phyloP scores from a whole-genome alignment of 371 early-diverging fungal genomes.

The Syncephalastrum sp. region DNA sequence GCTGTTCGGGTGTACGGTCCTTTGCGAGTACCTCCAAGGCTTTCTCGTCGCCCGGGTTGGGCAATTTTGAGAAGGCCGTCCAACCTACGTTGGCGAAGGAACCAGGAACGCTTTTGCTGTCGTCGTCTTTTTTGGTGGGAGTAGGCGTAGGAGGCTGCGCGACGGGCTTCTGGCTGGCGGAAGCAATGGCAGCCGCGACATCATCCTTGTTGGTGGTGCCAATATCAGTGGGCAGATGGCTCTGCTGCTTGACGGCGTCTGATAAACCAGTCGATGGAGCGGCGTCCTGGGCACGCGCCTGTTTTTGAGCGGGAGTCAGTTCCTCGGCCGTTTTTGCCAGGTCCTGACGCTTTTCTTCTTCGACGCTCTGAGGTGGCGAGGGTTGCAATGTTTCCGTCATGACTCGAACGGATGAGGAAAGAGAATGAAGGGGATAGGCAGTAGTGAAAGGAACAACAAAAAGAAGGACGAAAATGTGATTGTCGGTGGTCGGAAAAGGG shows the following conservation, averaged over 20 bases:
- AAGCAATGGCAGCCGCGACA: slow-evolving; percentile 10
- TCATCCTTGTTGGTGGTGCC: slow-evolving; percentile 10
- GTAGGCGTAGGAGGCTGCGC: neutral
- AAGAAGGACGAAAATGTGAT: no score
- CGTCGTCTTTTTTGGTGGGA: neutral
- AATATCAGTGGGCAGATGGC: slow-evolving; percentile 13
- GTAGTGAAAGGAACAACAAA: no score
- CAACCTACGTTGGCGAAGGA: slow-evolving; percentile 26
- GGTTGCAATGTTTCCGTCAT: no score
- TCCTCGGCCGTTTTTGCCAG: slow-evolving; percentile 6
- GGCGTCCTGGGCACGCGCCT: slow-evolving; percentile 6
- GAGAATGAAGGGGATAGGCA: no score
- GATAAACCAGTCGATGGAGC: slow-evolving; percentile 11
- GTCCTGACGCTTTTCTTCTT: no score
- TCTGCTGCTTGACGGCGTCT: slow-evolving; percentile 9
- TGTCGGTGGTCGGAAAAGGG: no score
- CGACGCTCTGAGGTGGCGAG: no score
- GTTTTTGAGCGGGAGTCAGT: slow-evolving; percentile 13
- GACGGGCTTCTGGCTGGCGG: slow-evolving; percentile 15
- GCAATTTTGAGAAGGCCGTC: slow-evolving; percentile 40
- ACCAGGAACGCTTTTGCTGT: slow-evolving; percentile 10
- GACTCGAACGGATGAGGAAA: no score
- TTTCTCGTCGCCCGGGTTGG: slow-evolving; percentile 46
- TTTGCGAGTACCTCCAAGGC: slow-evolving; percentile 22
- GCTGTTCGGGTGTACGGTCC: slow-evolving; percentile 21